A percentile compares a stretch with the other conserved stretches of the same genome.
These are phyloP conservation scores for Malus sylvestris DNA, from an alignment of 306 rosid genomes.

Conservation along the genomic window DNA sequence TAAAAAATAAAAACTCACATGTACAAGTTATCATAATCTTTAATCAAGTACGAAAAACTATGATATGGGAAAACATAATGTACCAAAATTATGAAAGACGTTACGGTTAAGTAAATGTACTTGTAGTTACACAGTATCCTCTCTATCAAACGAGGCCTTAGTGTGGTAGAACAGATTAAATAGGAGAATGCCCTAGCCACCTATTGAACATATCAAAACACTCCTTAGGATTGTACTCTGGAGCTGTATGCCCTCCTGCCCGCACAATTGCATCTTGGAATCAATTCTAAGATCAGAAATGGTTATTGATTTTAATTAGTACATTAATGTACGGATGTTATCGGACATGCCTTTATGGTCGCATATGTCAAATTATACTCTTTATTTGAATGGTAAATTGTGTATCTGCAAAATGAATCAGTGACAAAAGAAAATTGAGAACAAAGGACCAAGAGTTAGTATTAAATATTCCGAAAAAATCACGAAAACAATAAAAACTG, in stretches of 20 bases:
- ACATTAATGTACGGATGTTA: neutral
- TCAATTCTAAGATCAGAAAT: neutral
- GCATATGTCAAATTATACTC: conserved; percentile 26
- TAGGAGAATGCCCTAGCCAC: conserved; percentile 14
- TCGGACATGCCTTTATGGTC: conserved; percentile 30
- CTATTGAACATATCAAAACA: conserved; percentile 16
- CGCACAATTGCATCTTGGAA: neutral
- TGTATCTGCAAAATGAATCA: conserved; percentile 16
- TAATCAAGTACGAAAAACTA: too few species aligned
- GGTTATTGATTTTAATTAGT: neutral
- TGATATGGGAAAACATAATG: too few species aligned
- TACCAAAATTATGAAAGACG: too few species aligned
- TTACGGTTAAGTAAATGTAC: too few species aligned
- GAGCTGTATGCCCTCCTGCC: conserved; percentile 31
- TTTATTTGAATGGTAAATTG: neutral
- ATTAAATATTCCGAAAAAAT: neutral
- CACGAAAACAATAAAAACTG: neutral
- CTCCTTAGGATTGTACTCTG: conserved; percentile 25
- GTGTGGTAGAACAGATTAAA: neutral
- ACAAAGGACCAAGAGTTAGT: neutral
- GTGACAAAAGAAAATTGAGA: neutral
- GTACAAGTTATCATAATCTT: too few species aligned
- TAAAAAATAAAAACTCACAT: too few species aligned
- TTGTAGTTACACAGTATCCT: too few species aligned
- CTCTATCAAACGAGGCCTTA: too few species aligned